A percentile compares a stretch with the other conserved stretches of the same genome.
phyloP scores from a whole-genome alignment of 2,329 filamentous ascomycete species.

The Beauveria rudraprayagi region DNA sequence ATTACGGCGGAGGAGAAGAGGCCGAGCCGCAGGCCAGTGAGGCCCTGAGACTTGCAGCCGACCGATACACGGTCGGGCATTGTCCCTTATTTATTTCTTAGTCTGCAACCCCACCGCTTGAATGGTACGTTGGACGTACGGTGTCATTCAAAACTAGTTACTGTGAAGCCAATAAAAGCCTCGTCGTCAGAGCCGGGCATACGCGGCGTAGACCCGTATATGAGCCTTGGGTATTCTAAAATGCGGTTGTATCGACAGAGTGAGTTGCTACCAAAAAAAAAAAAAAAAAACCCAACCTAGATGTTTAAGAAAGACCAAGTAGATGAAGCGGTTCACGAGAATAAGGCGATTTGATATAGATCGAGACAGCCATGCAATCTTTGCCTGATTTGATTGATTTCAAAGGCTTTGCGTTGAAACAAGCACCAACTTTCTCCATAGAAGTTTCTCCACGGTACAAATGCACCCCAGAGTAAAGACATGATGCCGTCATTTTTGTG shows the following conservation, averaged over 20 bases:
- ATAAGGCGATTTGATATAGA: background rate
- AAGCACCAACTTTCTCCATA: constrained; percentile 3
- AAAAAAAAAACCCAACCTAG: too few species aligned
- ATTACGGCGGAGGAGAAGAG: background rate
- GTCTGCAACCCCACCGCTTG: background rate
- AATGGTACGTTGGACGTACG: background rate
- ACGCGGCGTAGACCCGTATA: too few species aligned
- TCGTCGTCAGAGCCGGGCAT: background rate
- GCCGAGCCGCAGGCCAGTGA: background rate
- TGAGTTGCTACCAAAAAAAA: too few species aligned
- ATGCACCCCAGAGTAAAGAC: background rate
- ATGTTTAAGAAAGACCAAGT: background rate
- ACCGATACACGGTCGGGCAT: background rate
- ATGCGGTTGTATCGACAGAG: background rate
- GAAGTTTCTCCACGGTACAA: background rate
- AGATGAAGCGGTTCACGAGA: background rate
- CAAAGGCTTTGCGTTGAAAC: background rate
- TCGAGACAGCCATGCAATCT: background rate
- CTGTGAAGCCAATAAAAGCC: background rate
- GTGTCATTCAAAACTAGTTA: too few species aligned
- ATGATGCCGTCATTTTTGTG: background rate
- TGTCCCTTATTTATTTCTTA: too few species aligned
- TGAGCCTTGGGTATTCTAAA: too few species aligned
- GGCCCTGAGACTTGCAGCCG: background rate
- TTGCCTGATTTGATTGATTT: background rate